A percentile compares a stretch with the other conserved stretches of the same genome.
These are phyloP conservation scores for Boeremia lycopersici DNA, from an alignment of 2,329 filamentous ascomycete species.

Conservation along the genomic window DNA sequence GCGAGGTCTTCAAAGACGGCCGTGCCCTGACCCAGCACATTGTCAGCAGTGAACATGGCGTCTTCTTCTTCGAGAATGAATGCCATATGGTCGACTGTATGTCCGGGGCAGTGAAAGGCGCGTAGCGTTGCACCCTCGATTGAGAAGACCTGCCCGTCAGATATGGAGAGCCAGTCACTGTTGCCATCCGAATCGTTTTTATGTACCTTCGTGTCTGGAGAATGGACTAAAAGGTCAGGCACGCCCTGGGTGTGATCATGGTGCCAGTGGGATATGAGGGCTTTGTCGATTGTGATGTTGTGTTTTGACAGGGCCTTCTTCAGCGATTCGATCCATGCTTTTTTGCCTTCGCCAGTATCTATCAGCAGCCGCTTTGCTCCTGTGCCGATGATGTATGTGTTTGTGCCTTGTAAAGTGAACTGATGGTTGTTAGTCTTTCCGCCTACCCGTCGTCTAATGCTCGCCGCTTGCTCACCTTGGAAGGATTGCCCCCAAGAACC, in stretches of 20 bases:
- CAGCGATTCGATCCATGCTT: slow-evolving; percentile 73
- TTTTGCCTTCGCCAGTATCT: slow-evolving; percentile 85
- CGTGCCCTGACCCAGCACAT: slow-evolving; percentile 85
- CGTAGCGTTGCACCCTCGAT: slow-evolving; percentile 69
- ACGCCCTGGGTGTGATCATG: slow-evolving; percentile 83
- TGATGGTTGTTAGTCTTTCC: slow-evolving; percentile 36
- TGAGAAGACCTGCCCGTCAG: slow-evolving; percentile 61
- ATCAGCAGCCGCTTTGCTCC: slow-evolving; percentile 77
- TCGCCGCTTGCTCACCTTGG: slow-evolving; percentile 64
- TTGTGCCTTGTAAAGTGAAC: slow-evolving; percentile 79
- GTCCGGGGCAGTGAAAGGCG: slow-evolving; percentile 73
- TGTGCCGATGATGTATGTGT: slow-evolving; percentile 89
- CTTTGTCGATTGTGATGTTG: slow-evolving; percentile 69
- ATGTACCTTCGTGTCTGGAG: slow-evolving; percentile 67
- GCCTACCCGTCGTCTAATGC: background rate
- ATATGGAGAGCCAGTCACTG: slow-evolving; percentile 58
- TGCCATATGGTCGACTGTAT: slow-evolving; percentile 81
- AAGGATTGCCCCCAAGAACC: slow-evolving; percentile 87
- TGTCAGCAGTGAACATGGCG: slow-evolving; percentile 87
- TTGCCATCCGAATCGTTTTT: slow-evolving; percentile 64
- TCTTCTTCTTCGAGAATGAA: slow-evolving; percentile 78
- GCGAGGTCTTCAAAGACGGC: slow-evolving; percentile 81
- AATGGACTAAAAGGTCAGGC: slow-evolving; percentile 67
- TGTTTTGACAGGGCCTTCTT: slow-evolving; percentile 69
- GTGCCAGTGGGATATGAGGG: slow-evolving; percentile 92